Percentiles rank a stretch among this genome's conserved stretches.
Conservation (phyloP, 2,329 filamentous ascomycete species). For the Epichloe sylvatica region DNA sequence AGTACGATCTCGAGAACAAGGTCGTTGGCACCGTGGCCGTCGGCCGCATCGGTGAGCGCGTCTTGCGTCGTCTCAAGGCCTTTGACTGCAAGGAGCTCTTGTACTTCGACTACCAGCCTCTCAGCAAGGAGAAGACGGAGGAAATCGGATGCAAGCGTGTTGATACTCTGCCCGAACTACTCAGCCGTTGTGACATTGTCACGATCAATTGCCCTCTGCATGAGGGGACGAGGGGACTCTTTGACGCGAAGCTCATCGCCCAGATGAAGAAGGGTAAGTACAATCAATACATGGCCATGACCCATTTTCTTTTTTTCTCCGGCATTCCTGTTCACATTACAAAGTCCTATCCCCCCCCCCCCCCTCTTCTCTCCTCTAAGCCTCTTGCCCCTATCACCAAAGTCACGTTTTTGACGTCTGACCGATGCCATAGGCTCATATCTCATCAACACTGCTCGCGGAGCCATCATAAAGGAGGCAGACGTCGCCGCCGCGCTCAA, state of each 20-base stretch:
- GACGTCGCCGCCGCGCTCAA: slow-evolving; percentile 91
- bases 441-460: slow-evolving; percentile 97
- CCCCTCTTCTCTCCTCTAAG: background rate
- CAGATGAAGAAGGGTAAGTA: slow-evolving; percentile 92
- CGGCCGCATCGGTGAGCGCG: slow-evolving; percentile 94
- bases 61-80: slow-evolving; percentile 85
- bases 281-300: background rate
- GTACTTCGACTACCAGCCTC: slow-evolving; percentile 98
- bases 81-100: slow-evolving; percentile 99
- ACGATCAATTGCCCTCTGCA: slow-evolving; percentile 99
- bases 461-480: slow-evolving; percentile 98
- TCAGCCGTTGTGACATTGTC: slow-evolving; percentile 88
- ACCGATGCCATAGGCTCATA: slow-evolving; percentile 52
- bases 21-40: slow-evolving; percentile 95
- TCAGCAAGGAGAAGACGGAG: slow-evolving; percentile 71
- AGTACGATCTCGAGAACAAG: slow-evolving; percentile 95
- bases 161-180: slow-evolving; percentile 79
- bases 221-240: slow-evolving; percentile 90
- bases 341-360: too few species aligned
- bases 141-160: slow-evolving; percentile 93
- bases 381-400: too few species aligned
- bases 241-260: slow-evolving; percentile 95
- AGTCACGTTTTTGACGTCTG: background rate
- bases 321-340: too few species aligned
- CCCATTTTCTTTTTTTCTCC: too few species aligned